These are phyloP conservation scores for Suillus decipiens DNA, from an alignment of 768 basidiomycete genomes.

Conservation along the genomic window DNA sequence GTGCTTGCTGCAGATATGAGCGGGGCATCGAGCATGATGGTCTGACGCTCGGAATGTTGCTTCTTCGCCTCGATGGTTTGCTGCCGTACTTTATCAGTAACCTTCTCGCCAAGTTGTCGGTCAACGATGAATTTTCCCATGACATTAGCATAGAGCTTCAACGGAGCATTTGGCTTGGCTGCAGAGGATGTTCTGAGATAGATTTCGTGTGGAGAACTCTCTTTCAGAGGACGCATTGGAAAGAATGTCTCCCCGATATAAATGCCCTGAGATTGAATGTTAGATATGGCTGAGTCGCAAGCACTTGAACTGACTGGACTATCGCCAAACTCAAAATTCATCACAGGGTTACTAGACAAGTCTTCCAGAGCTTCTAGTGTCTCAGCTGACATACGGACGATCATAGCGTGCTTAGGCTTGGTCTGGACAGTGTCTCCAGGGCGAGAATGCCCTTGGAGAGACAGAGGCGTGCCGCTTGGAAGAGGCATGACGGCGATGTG, in stretches of 20 bases:
- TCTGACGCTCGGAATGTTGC: constrained; percentile 51
- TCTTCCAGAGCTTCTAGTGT: constrained; percentile 68
- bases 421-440: constrained; percentile 58
- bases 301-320: constrained; percentile 48
- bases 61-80: constrained; percentile 47
- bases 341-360: constrained; percentile 41
- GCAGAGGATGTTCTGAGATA: constrained; percentile 66
- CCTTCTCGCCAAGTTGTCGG: constrained; percentile 52
- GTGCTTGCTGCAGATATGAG: constrained; percentile 27
- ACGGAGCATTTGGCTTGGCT: constrained; percentile 59
- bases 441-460: constrained; percentile 58
- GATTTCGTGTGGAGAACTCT: constrained; percentile 65
- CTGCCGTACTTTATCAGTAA: constrained; percentile 47
- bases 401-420: constrained; percentile 71
- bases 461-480: constrained; percentile 52
- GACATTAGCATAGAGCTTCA: constrained; percentile 75
- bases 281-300: background rate
- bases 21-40: constrained; percentile 42
- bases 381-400: constrained; percentile 74
- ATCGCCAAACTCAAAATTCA: constrained; percentile 66
- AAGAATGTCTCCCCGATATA: constrained; percentile 67
- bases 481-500: constrained; percentile 57
- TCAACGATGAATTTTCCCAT: constrained; percentile 72
- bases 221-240: constrained; percentile 54
- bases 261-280: constrained; percentile 50